A percentile compares a stretch with the other conserved stretches of the same genome.
These are phyloP conservation scores for Talaromyces funiculosus DNA, from an alignment of 2,329 filamentous ascomycete species.

Conservation along the genomic window DNA sequence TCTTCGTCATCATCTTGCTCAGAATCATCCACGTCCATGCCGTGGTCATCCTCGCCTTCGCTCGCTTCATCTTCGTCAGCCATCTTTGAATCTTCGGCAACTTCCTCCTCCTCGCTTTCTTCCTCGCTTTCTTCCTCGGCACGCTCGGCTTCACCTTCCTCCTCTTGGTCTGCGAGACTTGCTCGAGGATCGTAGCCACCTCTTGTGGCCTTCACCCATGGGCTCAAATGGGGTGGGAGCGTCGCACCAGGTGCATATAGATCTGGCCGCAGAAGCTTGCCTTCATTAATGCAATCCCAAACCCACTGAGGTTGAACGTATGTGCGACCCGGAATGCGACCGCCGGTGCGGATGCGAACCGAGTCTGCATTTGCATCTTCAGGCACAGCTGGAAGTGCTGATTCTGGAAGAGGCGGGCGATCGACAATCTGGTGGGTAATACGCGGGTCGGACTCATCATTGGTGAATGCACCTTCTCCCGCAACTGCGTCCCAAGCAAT, in stretches of 20 bases:
- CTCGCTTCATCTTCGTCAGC: slow-evolving; percentile 33
- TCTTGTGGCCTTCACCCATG: slow-evolving; percentile 82
- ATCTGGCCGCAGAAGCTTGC: slow-evolving; percentile 78
- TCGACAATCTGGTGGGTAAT: slow-evolving; percentile 98
- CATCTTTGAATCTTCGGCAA: slow-evolving; percentile 37
- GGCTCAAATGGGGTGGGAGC: slow-evolving; percentile 89
- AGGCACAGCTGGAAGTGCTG: slow-evolving; percentile 41
- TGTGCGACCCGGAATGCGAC: slow-evolving; percentile 79
- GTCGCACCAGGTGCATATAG: slow-evolving; percentile 84
- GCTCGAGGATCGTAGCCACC: slow-evolving; percentile 89
- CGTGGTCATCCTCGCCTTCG: slow-evolving; percentile 42
- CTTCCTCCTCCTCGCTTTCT: slow-evolving; percentile 39
- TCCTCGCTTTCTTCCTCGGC: slow-evolving; percentile 52
- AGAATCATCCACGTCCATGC: slow-evolving; percentile 44
- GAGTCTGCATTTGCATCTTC: slow-evolving; percentile 41
- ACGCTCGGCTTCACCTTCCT: slow-evolving; percentile 74
- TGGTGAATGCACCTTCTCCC: slow-evolving; percentile 87
- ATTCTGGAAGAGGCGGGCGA: slow-evolving; percentile 65
- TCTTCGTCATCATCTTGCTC: slow-evolving; percentile 44
- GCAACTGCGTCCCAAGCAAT: slow-evolving; percentile 91
- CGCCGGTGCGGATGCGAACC: slow-evolving; percentile 51
- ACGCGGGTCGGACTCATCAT: slow-evolving; percentile 74
- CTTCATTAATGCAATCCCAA: slow-evolving; percentile 94
- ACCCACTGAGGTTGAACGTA: slow-evolving; percentile 98
- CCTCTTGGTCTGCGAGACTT: slow-evolving; percentile 79